Percentiles rank a stretch among this genome's conserved stretches.
These are phyloP conservation scores for Backusella luteola DNA, from an alignment of 192 early-diverging fungal species.

Conservation along the genomic window DNA sequence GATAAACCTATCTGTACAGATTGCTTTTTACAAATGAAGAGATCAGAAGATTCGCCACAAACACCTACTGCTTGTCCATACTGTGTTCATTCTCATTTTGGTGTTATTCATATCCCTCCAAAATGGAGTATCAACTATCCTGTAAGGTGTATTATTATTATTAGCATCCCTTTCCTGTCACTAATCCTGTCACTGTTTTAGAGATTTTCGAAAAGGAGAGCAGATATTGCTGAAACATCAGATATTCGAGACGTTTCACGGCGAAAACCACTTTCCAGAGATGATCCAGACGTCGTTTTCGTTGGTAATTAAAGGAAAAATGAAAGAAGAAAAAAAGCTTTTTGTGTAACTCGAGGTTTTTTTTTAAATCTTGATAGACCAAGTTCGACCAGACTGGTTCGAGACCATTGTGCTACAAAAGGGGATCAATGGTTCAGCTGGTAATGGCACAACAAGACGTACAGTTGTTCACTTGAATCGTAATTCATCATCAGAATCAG, in stretches of 20 bases:
- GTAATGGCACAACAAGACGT: constrained; percentile 18
- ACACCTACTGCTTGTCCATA: constrained; percentile 79
- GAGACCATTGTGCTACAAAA: constrained; percentile 43
- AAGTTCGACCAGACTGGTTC: constrained; percentile 69
- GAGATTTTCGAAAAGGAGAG: not conserved
- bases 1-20: constrained; percentile 95
- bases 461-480: constrained; percentile 11
- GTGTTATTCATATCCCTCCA: constrained; percentile 60
- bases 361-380: constrained; percentile 45
- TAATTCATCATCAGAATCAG: not conserved
- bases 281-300: constrained; percentile 63
- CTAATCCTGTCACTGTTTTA: not conserved
- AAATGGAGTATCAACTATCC: constrained; percentile 7
- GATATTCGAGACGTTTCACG: constrained; percentile 17
- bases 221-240: not conserved
- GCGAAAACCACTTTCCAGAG: constrained; percentile 48
- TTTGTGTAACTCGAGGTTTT: not conserved
- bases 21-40: constrained; percentile 94
- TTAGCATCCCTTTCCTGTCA: not conserved
- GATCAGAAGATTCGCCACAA: constrained; percentile 68
- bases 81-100: constrained; percentile 84
- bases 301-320: constrained; percentile 45
- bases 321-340: not conserved
- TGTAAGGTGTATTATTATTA: not conserved
- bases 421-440: constrained; percentile 14